A percentile compares a stretch with the other conserved stretches of the same genome.
phyloP scores from a whole-genome alignment of 2,329 filamentous ascomycete species.

The Phaeosphaeriaceae sp. region DNA sequence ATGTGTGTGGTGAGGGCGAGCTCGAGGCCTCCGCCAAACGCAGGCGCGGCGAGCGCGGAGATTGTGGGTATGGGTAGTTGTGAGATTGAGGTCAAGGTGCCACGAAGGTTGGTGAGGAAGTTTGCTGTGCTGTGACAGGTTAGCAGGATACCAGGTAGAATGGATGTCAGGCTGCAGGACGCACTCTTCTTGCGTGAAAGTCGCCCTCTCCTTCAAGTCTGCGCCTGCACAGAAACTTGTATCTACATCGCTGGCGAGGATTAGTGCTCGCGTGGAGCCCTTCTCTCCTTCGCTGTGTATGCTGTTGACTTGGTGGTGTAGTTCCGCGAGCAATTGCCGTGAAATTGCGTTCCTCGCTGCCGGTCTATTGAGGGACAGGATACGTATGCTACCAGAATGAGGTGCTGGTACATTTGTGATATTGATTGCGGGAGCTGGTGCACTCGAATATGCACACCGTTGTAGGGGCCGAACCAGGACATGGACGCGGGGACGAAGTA shows the following conservation, averaged over 20 bases:
- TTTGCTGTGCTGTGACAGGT: slow-evolving; percentile 68
- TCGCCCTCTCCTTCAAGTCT: slow-evolving; percentile 85
- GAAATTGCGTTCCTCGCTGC: slow-evolving; percentile 91
- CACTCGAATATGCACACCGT: slow-evolving; percentile 48
- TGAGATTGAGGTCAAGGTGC: slow-evolving; percentile 76
- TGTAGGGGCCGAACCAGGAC: slow-evolving; percentile 32
- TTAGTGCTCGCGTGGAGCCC: slow-evolving; percentile 75
- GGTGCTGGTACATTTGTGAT: slow-evolving; percentile 79
- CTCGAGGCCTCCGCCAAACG: slow-evolving; percentile 92
- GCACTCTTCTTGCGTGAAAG: slow-evolving; percentile 80
- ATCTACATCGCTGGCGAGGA: slow-evolving; percentile 86
- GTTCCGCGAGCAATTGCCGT: slow-evolving; percentile 72
- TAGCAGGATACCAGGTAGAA: slow-evolving; percentile 6
- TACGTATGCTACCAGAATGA: slow-evolving; percentile 80
- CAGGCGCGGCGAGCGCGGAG: slow-evolving; percentile 81
- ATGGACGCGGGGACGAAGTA: slow-evolving; percentile 26
- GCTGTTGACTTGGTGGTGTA: slow-evolving; percentile 75
- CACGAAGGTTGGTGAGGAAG: slow-evolving; percentile 80
- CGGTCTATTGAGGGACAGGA: slow-evolving; percentile 87
- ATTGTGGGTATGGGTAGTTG: slow-evolving; percentile 87
- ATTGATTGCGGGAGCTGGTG: slow-evolving; percentile 66
- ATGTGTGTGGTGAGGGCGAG: slow-evolving; percentile 89
- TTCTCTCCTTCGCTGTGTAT: slow-evolving; percentile 67
- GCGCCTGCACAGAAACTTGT: slow-evolving; percentile 91
- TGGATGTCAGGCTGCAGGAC: slow-evolving; percentile 40